Conservation (phyloP, 2,329 filamentous ascomycete species). For the Cryphonectria parasitica region DNA sequence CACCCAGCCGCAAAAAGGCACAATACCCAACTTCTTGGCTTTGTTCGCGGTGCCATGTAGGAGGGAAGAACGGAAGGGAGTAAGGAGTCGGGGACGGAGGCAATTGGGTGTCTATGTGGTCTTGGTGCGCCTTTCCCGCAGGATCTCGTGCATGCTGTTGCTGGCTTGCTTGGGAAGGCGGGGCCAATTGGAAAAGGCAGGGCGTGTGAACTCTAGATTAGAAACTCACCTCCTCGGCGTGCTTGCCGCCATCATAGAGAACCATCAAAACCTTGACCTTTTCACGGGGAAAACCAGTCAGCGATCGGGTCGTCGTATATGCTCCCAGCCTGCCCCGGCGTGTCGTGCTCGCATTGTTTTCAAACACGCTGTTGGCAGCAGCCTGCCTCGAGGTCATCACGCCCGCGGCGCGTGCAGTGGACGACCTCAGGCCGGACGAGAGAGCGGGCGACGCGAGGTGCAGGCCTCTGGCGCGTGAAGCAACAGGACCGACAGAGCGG, state of each 20-base stretch:
- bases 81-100: conserved; percentile 17
- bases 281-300: conserved; percentile 50
- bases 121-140: not conserved
- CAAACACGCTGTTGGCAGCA: conserved; percentile 19
- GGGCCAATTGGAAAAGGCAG: not conserved
- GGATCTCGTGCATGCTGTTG: conserved; percentile 2
- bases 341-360: conserved; percentile 11
- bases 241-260: conserved; percentile 88
- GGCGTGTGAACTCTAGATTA: not conserved
- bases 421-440: conserved; percentile 23
- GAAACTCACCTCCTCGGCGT: conserved; percentile 77
- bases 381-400: conserved; percentile 28
- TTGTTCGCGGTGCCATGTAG: not conserved
- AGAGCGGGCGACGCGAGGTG: conserved; percentile 29
- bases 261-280: conserved; percentile 96
- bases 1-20: conserved; percentile 11
- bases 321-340: conserved; percentile 29
- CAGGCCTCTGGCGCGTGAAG: conserved; percentile 31
- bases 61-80: not conserved
- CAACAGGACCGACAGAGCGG: conserved; percentile 31
- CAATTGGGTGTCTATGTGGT: not conserved
- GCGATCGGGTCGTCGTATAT: conserved; percentile 61
- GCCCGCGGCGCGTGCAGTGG: conserved; percentile 18
- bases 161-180: not conserved
- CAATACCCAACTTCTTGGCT: not conserved